Evolutionary conservation across 805 yeast genomes (phyloP), one percentile per base, ranked within the genome.

Genomic region (Pichia insulana): DNA sequence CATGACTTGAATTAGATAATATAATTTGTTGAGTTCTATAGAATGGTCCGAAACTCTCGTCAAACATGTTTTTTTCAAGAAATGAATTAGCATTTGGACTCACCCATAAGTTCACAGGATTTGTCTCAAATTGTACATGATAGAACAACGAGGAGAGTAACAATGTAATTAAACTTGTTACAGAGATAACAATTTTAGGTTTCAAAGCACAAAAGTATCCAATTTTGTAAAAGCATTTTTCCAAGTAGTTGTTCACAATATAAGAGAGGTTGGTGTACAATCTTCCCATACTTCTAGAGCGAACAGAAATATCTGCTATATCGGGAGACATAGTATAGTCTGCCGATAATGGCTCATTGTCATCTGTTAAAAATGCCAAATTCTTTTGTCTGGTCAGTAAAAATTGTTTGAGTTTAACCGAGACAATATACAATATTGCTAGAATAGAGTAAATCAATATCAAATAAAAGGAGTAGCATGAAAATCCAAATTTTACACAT

Each of bases 71-170:
- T 53, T 80, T 79, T 53, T 90, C 81, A 34, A 72, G 64, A 41
- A 70, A 80, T 11, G 88, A 87, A 3, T 74, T 77, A 9, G 92
- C 83, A 17, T 65, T 55, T 3, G 89, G 79, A 50, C 92, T 81
- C 0, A 92, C 97, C 98, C 98, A 90, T 26, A 90, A 65, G 47
- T 80, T 77, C 3, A 83, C 74, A 0, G 98, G 97, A 50, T 84
- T 69, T 2, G 77, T 77, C 56, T 89, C 97, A 22, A 89, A 66
- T 36, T 76, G 61, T 9, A 80, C 67, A 40, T 65, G 59, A 6
- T 60, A 51, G 36, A 77, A 62, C 7, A 84, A 86, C 0, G 71
- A 56, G 2, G 83, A 70, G 13, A 82, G 51, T 0, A 74, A 41
- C 1, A 69, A 47, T 2, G 77, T 63, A 0, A 78, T 40, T 1